Conservation (phyloP, 2,329 filamentous ascomycete genomes). For the Corinectria fuckeliana region DNA sequence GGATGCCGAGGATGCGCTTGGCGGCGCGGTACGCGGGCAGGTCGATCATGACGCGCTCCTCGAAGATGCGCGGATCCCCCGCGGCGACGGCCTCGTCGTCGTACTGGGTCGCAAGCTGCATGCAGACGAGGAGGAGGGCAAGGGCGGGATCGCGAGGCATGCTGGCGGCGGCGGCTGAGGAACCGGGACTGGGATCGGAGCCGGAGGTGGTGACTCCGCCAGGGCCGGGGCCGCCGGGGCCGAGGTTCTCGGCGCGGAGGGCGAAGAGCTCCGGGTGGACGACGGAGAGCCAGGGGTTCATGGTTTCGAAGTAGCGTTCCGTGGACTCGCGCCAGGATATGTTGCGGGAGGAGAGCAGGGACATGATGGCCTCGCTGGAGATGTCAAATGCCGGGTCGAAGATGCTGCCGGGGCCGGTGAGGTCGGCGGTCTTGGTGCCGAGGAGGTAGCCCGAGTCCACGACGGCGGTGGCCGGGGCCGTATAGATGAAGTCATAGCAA, state of each 20-base stretch:
- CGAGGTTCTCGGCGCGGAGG: constrained; percentile 33
- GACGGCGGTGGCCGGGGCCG: constrained; percentile 43
- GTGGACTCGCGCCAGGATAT: constrained; percentile 47
- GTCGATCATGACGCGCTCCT: constrained; percentile 48
- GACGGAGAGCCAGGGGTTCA: constrained; percentile 51
- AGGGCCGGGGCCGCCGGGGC: not conserved
- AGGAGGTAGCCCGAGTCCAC: constrained; percentile 40
- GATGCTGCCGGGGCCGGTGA: constrained; percentile 31
- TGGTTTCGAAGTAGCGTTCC: constrained; percentile 48
- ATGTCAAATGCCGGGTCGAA: constrained; percentile 44
- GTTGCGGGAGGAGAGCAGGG: constrained; percentile 44
- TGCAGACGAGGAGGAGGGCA: constrained; percentile 50
- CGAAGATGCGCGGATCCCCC: constrained; percentile 31
- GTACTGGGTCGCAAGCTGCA: constrained; percentile 50
- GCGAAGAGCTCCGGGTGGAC: constrained; percentile 49
- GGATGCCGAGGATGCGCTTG: constrained; percentile 47
- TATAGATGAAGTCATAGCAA: constrained; percentile 47
- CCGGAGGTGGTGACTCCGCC: not conserved
- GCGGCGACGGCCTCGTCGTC: constrained; percentile 45
- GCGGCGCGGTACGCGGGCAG: constrained; percentile 47
- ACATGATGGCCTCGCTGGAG: constrained; percentile 47
- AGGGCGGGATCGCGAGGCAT: constrained; percentile 37
- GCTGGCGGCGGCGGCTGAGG: not conserved
- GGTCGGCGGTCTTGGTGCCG: constrained; percentile 30
- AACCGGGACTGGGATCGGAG: constrained; percentile 8